phyloP scores from a whole-genome alignment of 2,329 filamentous ascomycete genomes.

The Pseudogymnoascus sp. region DNA sequence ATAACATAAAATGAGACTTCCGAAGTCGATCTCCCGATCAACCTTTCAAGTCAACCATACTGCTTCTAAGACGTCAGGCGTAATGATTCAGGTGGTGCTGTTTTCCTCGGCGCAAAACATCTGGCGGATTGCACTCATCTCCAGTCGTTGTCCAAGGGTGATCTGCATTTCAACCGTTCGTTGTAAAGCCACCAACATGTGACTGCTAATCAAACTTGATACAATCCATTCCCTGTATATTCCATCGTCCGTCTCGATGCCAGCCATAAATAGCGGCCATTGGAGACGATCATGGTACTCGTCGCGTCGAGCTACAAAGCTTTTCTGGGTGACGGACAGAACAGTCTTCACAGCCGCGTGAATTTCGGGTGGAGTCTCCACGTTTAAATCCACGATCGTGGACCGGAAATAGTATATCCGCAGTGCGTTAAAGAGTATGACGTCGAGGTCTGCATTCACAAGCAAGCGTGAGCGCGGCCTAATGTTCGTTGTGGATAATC shows the following conservation, averaged over 20 bases:
- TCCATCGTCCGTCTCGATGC: slow-evolving; percentile 14
- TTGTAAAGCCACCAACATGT: no score
- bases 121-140: no score
- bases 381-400: not conserved
- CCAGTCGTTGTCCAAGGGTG: no score
- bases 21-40: no score
- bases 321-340: not conserved
- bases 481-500: not conserved
- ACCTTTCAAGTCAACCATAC: no score
- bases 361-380: not conserved
- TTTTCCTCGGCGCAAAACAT: no score
- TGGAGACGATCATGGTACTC: slow-evolving; percentile 7
- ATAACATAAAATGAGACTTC: no score
- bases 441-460: not conserved
- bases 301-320: not conserved
- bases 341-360: not conserved
- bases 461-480: not conserved
- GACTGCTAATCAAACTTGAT: no score
- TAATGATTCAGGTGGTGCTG: no score
- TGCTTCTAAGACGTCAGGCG: no score
- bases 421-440: not conserved
- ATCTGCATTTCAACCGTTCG: no score
- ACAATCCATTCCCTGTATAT: slow-evolving; percentile 17
- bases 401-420: not conserved
- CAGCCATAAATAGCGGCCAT: slow-evolving; percentile 17